Evolutionary conservation across 306 rosid genomes (phyloP).

Genomic region (Citrullus colocynthis): DNA sequence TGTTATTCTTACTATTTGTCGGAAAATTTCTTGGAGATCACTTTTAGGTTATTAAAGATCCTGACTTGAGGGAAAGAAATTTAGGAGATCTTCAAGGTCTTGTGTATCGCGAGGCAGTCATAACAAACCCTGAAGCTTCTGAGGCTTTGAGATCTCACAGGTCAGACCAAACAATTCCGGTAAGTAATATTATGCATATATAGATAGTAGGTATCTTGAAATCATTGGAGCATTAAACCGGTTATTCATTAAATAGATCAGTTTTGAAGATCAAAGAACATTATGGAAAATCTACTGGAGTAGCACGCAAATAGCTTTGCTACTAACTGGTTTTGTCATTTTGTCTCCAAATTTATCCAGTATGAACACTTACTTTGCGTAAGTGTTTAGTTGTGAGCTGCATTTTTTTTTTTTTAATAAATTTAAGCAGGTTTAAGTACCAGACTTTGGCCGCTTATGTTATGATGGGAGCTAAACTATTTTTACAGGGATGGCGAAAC

Average conservation of each 20-base stretch:
- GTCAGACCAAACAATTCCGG: slow-evolving; percentile 60
- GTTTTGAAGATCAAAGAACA: background rate
- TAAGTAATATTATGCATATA: slow-evolving; percentile 20
- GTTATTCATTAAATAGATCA: background rate
- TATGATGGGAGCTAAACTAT: background rate
- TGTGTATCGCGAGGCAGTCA: slow-evolving; percentile 30
- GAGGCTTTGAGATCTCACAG: slow-evolving; percentile 41
- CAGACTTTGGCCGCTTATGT: background rate
- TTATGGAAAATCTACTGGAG: background rate
- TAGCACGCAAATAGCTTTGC: too few relatives aligned
- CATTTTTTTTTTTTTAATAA: background rate
- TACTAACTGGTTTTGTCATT: background rate
- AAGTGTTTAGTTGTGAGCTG: background rate
- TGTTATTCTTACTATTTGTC: background rate
- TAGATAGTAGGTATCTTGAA: background rate
- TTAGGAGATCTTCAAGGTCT: slow-evolving; percentile 83
- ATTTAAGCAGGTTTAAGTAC: background rate
- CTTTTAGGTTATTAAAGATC: slow-evolving; percentile 59
- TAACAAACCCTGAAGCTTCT: slow-evolving; percentile 33
- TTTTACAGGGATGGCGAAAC: background rate
- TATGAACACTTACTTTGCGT: background rate
- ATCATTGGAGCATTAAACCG: background rate
- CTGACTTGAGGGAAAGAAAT: slow-evolving; percentile 66
- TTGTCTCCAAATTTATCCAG: background rate
- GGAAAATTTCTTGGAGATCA: background rate